Base-by-base conservation (phyloP, 2,329 filamentous ascomycete genomes). In the Talaromyces sp. region DNA sequence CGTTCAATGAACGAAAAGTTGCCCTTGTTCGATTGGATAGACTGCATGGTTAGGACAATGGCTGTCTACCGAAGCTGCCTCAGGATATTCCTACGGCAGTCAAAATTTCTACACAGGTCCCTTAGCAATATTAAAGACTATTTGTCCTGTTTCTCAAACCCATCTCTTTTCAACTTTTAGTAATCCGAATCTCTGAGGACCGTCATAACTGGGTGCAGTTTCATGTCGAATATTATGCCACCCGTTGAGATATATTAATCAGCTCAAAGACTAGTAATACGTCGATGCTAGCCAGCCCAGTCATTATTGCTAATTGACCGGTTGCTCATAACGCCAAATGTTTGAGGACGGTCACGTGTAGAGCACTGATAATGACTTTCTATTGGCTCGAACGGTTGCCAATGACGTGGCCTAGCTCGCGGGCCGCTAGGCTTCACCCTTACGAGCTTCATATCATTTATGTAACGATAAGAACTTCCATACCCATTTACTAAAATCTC, bases 121-220 rank as follows among this genome's bases (percentile, higher is more conserved):
- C n/a, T 43, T 62, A 59, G 64, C 49, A 62, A 66, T 47, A 50
- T 58, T 58, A 19, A 49, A 66, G 24, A 50, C 64, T 62, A 62
- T 65, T 45, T 52, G 52, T 35, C 60, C 52, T 66, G 43, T 56
- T 16, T 14, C 11, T 24, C 11, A 14, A 33, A 22, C 6, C 10
- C 4, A 19, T 22, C 11, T n/a, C 31, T 22, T 11, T 54, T 35
- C 3, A 19, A 33, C 7, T 4, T 9, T 5, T 2, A 27, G 19
- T 43, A 47, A 16, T 3, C 13, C 13, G 22, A 49, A 1, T 11
- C 9, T 11, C 9, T 2, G 2, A 37, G 33, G 10, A 22, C 52
- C 7, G 9, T 8, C 49, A n/a, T 33, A n/a, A 9, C 0, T 31
- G 2, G 27, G 8, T 33, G 7, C 6, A 31, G 47, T 50, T n/a